Conservation (phyloP, 768 basidiomycete species). For the Mycena rebaudengoi region DNA sequence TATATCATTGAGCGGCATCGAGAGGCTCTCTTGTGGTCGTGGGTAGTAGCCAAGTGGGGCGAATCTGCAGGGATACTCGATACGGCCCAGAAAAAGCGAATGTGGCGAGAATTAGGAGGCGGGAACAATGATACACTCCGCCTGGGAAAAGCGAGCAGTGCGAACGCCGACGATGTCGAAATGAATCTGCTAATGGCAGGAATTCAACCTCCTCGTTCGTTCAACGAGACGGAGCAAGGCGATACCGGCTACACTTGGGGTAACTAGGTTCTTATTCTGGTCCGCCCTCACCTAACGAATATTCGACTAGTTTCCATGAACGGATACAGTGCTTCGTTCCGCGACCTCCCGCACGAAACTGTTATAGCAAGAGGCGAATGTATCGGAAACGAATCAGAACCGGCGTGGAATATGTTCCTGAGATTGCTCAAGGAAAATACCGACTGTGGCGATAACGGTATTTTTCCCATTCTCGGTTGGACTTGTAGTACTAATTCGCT, state of each 20-base stretch:
- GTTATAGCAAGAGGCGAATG: slow-evolving; percentile 1
- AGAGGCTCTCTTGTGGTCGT: slow-evolving; percentile 48
- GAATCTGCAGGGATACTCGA: neutral
- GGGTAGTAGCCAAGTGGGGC: slow-evolving; percentile 43
- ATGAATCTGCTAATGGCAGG: slow-evolving; percentile 22
- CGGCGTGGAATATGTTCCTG: slow-evolving; percentile 19
- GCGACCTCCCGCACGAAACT: neutral
- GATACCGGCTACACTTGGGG: slow-evolving; percentile 17
- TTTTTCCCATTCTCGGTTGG: neutral
- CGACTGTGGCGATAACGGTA: slow-evolving; percentile 16
- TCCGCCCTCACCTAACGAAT: neutral
- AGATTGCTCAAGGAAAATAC: neutral
- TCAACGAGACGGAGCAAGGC: neutral
- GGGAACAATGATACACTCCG: slow-evolving; percentile 2
- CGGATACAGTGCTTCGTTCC: slow-evolving; percentile 14
- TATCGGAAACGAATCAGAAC: neutral
- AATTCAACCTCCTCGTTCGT: slow-evolving; percentile 1
- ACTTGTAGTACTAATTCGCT: too few species aligned
- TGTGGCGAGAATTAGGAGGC: slow-evolving; percentile 44
- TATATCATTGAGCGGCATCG: slow-evolving; percentile 44
- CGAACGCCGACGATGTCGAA: slow-evolving; percentile 22
- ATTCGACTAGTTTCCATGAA: slow-evolving; percentile 12
- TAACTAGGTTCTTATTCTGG: neutral
- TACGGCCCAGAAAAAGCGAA: slow-evolving; percentile 26
- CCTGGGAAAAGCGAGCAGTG: neutral